Evolutionary conservation across 2,329 filamentous ascomycete species (phyloP).

Genomic region (Arthrobotrys musiformis): DNA sequence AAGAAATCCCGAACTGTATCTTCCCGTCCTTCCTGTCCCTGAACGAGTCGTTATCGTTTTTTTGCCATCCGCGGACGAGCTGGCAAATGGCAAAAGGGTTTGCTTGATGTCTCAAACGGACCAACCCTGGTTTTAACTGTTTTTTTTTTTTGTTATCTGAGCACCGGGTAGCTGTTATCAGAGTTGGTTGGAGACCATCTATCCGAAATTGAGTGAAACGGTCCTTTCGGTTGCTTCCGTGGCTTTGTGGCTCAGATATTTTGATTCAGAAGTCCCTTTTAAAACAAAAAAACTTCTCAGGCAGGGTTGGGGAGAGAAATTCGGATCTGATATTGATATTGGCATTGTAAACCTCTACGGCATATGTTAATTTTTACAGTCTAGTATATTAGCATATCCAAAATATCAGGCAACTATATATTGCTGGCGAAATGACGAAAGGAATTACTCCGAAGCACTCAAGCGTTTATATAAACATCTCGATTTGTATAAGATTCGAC

Average conservation of each 20-base stretch:
- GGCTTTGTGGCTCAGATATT: slow-evolving; percentile 17
- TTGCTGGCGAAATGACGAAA: neutral
- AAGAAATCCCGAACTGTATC: no score
- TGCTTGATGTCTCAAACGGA: neutral
- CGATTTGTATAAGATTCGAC: slow-evolving; percentile 25
- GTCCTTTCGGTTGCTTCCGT: slow-evolving; percentile 39
- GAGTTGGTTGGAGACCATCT: neutral
- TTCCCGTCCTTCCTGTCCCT: slow-evolving; percentile 9
- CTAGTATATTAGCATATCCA: no score
- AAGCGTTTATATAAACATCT: slow-evolving; percentile 10
- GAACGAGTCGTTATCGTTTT: no score
- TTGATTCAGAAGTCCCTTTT: slow-evolving; percentile 10
- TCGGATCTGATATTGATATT: neutral
- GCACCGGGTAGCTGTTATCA: neutral
- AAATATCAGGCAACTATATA: neutral
- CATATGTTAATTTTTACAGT: neutral
- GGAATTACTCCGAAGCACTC: slow-evolving; percentile 28
- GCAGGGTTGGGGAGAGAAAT: neutral
- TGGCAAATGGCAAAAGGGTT: no score
- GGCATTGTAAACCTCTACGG: neutral
- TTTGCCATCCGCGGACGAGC: no score
- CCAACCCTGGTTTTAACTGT: neutral
- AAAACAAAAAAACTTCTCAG: no score
- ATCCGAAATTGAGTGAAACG: slow-evolving; percentile 20
- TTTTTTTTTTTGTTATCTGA: no score